These are phyloP conservation scores for Phytophthora sp. DNA, from an alignment of 352 stramenopile genomes.

Conservation along the genomic window DNA sequence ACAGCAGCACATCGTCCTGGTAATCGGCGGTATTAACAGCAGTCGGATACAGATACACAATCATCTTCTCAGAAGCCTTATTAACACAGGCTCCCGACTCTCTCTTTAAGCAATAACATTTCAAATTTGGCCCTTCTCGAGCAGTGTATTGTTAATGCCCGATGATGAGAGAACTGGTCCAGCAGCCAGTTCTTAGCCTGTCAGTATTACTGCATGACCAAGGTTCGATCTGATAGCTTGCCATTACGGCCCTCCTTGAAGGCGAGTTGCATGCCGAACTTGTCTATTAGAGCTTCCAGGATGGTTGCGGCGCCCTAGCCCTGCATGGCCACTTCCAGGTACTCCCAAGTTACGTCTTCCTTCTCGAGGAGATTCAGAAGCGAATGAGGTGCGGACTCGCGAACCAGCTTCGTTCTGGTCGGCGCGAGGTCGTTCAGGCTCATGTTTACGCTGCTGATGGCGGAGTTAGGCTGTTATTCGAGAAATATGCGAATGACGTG, in stretches of 20 bases:
- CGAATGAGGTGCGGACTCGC: not conserved
- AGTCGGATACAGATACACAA: too few relatives aligned
- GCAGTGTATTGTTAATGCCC: too few relatives aligned
- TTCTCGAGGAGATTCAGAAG: conserved; percentile 12
- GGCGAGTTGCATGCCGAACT: conserved; percentile 27
- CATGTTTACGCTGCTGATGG: conserved; percentile 20
- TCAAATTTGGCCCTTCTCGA: too few relatives aligned
- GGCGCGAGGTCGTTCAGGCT: conserved; percentile 27
- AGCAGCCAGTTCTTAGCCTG: too few relatives aligned
- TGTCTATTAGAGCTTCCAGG: too few relatives aligned
- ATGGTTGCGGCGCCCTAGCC: not conserved
- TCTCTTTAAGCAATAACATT: too few relatives aligned
- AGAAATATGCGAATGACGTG: conserved; percentile 10
- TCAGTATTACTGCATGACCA: too few relatives aligned
- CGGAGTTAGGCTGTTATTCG: conserved; percentile 8
- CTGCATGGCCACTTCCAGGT: conserved; percentile 18
- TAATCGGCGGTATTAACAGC: too few relatives aligned
- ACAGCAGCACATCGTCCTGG: too few relatives aligned
- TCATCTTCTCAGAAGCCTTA: not conserved
- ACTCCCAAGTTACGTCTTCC: conserved; percentile 8
- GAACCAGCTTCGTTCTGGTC: conserved; percentile 24
- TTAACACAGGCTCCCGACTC: not conserved
- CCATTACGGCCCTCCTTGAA: conserved; percentile 19
- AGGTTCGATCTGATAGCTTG: conserved; percentile 10
- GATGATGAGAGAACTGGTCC: too few relatives aligned